These are phyloP conservation scores for Zalaria obscura DNA, from an alignment of 2,329 filamentous ascomycete species.

Conservation along the genomic window DNA sequence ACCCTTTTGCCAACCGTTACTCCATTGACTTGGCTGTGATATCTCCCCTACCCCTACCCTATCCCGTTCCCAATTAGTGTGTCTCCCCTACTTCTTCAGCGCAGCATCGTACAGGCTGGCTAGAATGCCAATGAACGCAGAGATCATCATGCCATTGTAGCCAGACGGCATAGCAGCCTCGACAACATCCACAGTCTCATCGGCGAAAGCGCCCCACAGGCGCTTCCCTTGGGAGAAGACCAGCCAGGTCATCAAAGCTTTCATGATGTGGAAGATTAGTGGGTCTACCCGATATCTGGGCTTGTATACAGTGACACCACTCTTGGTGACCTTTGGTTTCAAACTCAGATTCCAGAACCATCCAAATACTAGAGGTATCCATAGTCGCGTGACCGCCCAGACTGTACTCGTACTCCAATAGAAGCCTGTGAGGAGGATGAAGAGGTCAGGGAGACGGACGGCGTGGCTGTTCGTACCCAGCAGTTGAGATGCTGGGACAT, in stretches of 20 bases:
- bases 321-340: constrained; percentile 29
- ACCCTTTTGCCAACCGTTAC: no score
- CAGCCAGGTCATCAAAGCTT: constrained; percentile 68
- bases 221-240: constrained; percentile 58
- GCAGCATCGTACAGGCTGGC: constrained; percentile 67
- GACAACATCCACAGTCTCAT: constrained; percentile 47
- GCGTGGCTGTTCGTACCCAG: constrained; percentile 44
- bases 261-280: constrained; percentile 77
- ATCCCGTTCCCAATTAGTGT: background rate
- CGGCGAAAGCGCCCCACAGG: constrained; percentile 47
- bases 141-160: constrained; percentile 55
- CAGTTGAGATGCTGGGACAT: constrained; percentile 47
- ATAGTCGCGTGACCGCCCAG: constrained; percentile 57
- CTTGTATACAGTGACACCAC: constrained; percentile 21
- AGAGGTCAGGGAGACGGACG: constrained; percentile 66
- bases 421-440: constrained; percentile 55
- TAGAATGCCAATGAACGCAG: constrained; percentile 52
- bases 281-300: constrained; percentile 60
- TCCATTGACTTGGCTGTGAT: no score
- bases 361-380: constrained; percentile 56
- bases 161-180: constrained; percentile 56
- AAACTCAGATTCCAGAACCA: constrained; percentile 85
- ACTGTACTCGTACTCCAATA: constrained; percentile 70
- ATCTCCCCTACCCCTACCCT: background rate
- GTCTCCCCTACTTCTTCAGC: constrained; percentile 36